Percentiles rank a stretch among this genome's conserved stretches.
These are phyloP conservation scores for Jimgerdemannia flammicorona DNA, from an alignment of 192 early-diverging fungal genomes.

Conservation along the genomic window DNA sequence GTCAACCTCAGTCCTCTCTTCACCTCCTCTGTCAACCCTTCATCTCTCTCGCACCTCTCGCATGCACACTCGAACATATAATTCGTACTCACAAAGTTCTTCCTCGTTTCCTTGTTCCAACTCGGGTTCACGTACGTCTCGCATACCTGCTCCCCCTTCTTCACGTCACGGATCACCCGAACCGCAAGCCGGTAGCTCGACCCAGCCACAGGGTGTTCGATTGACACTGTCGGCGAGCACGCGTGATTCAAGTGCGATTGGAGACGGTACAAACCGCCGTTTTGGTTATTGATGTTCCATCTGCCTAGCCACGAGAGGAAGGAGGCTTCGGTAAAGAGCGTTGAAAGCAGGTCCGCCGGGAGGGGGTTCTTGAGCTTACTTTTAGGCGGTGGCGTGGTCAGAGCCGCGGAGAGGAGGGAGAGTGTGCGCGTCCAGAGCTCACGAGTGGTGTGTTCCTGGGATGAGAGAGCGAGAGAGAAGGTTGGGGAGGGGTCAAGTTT, in stretches of 20 bases:
- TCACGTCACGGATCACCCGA: slow-evolving; percentile 48
- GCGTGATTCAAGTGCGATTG: slow-evolving; percentile 59
- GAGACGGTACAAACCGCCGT: slow-evolving; percentile 56
- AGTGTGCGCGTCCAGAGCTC: slow-evolving; percentile 40
- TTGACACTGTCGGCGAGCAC: slow-evolving; percentile 48
- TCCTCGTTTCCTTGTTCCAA: slow-evolving; percentile 47
- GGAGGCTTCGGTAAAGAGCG: slow-evolving; percentile 48
- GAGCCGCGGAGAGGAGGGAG: slow-evolving; percentile 37
- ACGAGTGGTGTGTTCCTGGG: slow-evolving; percentile 30
- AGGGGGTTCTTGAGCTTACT: slow-evolving; percentile 46
- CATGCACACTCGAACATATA: slow-evolving; percentile 61
- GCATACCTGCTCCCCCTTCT: slow-evolving; percentile 54
- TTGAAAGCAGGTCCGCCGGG: slow-evolving; percentile 36
- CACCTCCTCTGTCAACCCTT: slow-evolving; percentile 39
- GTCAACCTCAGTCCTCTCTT: slow-evolving; percentile 32
- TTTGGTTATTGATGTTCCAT: slow-evolving; percentile 62
- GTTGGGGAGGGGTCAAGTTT: neutral
- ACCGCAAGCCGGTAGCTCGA: slow-evolving; percentile 49
- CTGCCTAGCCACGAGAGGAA: slow-evolving; percentile 53
- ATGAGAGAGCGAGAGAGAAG: neutral
- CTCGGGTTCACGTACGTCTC: slow-evolving; percentile 59
- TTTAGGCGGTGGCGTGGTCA: slow-evolving; percentile 41
- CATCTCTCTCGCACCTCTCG: slow-evolving; percentile 49
- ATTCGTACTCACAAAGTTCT: slow-evolving; percentile 45
- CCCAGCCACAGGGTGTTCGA: slow-evolving; percentile 44